A percentile compares a stretch with the other conserved stretches of the same genome.
These are phyloP conservation scores for Sisymbrium irio DNA, from an alignment of 345 rosid genomes.

Conservation along the genomic window DNA sequence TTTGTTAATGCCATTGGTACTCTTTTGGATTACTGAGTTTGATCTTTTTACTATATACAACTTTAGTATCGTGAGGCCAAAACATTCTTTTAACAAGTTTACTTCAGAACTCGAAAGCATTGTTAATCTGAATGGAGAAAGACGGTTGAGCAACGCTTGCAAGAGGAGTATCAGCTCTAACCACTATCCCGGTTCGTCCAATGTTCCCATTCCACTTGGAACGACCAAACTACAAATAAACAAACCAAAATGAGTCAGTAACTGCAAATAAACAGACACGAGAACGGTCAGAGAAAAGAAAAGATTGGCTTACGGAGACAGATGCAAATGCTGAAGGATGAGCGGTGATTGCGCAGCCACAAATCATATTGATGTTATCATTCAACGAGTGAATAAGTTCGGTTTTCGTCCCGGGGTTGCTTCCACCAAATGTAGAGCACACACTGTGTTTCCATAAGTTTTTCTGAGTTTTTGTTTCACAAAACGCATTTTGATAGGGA, in stretches of 20 bases:
- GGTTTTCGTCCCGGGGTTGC: constrained; percentile 76
- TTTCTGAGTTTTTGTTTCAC: background rate
- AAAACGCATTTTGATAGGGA: background rate
- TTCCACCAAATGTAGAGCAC: constrained; percentile 86
- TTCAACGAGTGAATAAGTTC: constrained; percentile 79
- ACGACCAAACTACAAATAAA: constrained; percentile 64
- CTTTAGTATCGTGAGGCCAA: background rate
- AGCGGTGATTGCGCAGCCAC: constrained; percentile 57
- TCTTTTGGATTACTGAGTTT: background rate
- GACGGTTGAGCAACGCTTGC: constrained; percentile 58
- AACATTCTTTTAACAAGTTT: background rate
- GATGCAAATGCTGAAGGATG: constrained; percentile 85
- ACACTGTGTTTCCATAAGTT: constrained; percentile 41
- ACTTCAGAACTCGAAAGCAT: constrained; percentile 75
- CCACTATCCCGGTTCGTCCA: constrained; percentile 75
- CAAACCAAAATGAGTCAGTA: background rate
- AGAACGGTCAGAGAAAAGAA: background rate
- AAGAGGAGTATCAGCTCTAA: constrained; percentile 73
- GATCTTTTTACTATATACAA: constrained; percentile 23
- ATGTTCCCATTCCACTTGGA: constrained; percentile 93
- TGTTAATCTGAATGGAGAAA: constrained; percentile 76
- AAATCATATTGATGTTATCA: constrained; percentile 72
- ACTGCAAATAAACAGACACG: constrained; percentile 37
- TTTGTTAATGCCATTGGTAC: background rate
- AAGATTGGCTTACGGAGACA: constrained; percentile 50